phyloP scores from a whole-genome alignment of 108 stramenopile species.

The Aurantiochytrium sp. region DNA sequence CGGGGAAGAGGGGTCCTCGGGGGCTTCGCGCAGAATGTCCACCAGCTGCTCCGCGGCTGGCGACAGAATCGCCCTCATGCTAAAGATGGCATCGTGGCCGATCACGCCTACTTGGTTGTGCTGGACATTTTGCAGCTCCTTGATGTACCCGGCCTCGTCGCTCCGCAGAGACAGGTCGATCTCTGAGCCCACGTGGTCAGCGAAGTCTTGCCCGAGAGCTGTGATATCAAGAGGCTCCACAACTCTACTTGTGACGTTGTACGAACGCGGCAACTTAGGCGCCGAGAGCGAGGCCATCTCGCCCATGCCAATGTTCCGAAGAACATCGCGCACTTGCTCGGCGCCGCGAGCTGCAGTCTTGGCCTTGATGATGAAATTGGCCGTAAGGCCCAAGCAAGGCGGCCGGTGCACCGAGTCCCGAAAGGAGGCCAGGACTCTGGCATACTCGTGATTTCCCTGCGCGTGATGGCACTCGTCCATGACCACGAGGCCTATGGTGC shows the following conservation, averaged over 20 bases:
- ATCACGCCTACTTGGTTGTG: background rate
- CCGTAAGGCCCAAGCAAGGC: background rate
- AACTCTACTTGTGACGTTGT: too few relatives aligned
- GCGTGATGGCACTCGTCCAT: background rate
- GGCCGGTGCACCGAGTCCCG: too few relatives aligned
- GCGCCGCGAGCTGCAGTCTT: too few relatives aligned
- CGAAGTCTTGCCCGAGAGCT: too few relatives aligned
- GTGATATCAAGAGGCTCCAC: too few relatives aligned
- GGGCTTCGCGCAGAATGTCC: background rate
- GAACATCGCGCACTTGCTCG: too few relatives aligned
- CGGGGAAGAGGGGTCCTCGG: too few relatives aligned
- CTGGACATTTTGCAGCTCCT: background rate
- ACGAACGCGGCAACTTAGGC: too few relatives aligned
- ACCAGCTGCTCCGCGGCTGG: background rate
- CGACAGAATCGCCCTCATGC: background rate
- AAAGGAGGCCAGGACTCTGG: background rate
- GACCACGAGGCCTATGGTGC: background rate
- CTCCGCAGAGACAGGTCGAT: background rate
- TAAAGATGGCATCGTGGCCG: background rate
- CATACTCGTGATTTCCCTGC: background rate
- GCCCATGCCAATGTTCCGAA: too few relatives aligned
- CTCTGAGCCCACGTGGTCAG: background rate
- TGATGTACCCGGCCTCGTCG: background rate
- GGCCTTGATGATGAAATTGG: background rate
- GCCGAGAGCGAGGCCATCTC: too few relatives aligned